A percentile compares a stretch with the other conserved stretches of the same genome.
These are phyloP conservation scores for Trichoderma asperellum DNA, from an alignment of 2,329 filamentous ascomycete genomes.

Conservation along the genomic window DNA sequence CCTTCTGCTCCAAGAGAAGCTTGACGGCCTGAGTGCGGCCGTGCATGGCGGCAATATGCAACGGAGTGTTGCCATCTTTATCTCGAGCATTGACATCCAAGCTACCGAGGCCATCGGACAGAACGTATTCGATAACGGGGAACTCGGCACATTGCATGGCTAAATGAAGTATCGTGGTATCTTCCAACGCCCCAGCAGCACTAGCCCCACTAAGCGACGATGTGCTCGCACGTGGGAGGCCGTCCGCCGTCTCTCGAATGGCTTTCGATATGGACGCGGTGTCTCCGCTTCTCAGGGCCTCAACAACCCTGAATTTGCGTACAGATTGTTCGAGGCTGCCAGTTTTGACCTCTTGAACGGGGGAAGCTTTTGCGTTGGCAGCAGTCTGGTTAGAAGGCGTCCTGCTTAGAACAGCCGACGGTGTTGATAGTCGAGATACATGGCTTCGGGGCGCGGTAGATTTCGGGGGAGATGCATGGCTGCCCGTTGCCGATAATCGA, in stretches of 20 bases:
- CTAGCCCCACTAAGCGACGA: conserved; percentile 54
- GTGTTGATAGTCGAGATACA: conserved; percentile 52
- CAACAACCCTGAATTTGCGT: conserved; percentile 90
- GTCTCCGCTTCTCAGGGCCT: conserved; percentile 87
- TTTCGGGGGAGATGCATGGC: conserved; percentile 42
- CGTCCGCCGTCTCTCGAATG: conserved; percentile 68
- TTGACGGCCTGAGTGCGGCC: conserved; percentile 81
- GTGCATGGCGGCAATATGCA: conserved; percentile 84
- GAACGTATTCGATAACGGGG: conserved; percentile 90
- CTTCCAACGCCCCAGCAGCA: conserved; percentile 61
- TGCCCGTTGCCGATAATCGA: conserved; percentile 42
- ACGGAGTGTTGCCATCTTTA: conserved; percentile 89
- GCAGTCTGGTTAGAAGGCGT: conserved; percentile 42
- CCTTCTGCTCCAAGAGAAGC: conserved; percentile 78
- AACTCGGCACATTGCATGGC: conserved; percentile 95
- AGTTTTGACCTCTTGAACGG: conserved; percentile 49
- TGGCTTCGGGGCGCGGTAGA: conserved; percentile 48
- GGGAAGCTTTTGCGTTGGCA: conserved; percentile 30
- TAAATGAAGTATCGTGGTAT: conserved; percentile 88
- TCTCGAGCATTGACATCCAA: conserved; percentile 89
- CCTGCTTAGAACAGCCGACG: conserved; percentile 48
- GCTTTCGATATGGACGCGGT: conserved; percentile 87
- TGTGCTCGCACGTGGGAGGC: conserved; percentile 58
- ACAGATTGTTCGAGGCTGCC: conserved; percentile 87
- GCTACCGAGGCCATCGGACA: conserved; percentile 69